Evolutionary conservation across 306 rosid genomes (phyloP).

Genomic region (Vachellia pachyceras): DNA sequence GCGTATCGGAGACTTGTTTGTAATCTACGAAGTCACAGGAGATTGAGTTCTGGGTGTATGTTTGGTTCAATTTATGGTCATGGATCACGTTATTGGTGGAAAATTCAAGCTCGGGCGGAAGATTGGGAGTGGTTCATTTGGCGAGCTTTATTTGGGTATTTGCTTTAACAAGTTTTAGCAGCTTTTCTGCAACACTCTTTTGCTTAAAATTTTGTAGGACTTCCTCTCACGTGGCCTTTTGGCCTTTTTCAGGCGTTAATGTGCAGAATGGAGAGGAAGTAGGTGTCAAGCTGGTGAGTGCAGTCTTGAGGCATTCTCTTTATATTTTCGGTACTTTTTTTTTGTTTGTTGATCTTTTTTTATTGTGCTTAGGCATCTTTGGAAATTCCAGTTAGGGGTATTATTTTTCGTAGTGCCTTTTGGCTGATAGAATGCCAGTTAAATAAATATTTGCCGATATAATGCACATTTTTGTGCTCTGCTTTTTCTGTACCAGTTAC

Average conservation of each 20-base stretch:
- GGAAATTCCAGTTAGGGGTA: constrained; percentile 12
- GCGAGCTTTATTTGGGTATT: constrained; percentile 93
- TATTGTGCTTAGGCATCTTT: constrained; percentile 21
- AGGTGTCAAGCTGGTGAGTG: constrained; percentile 93
- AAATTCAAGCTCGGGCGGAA: constrained; percentile 96
- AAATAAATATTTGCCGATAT: constrained; percentile 12
- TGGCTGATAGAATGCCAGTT: constrained; percentile 21
- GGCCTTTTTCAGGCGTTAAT: constrained; percentile 75
- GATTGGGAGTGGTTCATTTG: constrained; percentile 97
- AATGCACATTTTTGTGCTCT: constrained; percentile 14
- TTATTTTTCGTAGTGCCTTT: background rate
- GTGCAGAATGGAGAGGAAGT: constrained; percentile 96
- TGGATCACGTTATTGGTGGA: constrained; percentile 93
- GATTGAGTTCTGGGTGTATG: constrained; percentile 35
- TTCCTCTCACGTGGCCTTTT: constrained; percentile 36
- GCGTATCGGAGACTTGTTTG: constrained; percentile 44
- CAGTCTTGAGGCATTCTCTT: constrained; percentile 26
- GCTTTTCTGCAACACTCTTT: constrained; percentile 28
- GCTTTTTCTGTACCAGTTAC: constrained; percentile 16
- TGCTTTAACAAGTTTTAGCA: constrained; percentile 29
- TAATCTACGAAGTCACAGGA: constrained; percentile 40
- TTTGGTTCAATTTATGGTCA: constrained; percentile 56
- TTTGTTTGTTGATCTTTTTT: background rate
- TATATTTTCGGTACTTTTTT: constrained; percentile 4
- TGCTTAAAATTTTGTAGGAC: constrained; percentile 16